Evolutionary conservation across 2,329 filamentous ascomycete genomes (phyloP), one percentile per base, ranked within the genome.

Genomic region (Magnaporthiopsis poae): DNA sequence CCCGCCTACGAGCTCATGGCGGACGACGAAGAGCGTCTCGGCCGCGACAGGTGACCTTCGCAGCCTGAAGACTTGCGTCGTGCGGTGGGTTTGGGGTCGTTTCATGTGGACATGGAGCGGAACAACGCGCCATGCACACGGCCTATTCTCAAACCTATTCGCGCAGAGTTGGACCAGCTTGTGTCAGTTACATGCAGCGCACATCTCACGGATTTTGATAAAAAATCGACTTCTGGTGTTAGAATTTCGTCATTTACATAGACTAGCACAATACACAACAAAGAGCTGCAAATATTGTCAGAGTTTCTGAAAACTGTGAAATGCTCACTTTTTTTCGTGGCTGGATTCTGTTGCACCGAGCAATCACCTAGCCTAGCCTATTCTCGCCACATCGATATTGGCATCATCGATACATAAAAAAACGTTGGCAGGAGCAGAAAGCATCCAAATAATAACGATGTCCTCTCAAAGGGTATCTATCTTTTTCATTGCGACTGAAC

Each of bases 1-100:
- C 91, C 91, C 0, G 91, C 91, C 0, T 93, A 92, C 74, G 89
- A 91, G 74, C 77, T 95, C 71, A 81, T 84, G 65, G 85, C 88
- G 68, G 92, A 96, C 75, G 81, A 88, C 59, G 90, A 91, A 73
- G 92, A 96, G 79, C 84, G 92, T 66, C 77, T 95, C 66, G 92
- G 92, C 0, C 84, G 92, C 68, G 87, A 90, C 76, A 46, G 64
- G 59, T 65, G 60, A 60, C 11, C 39, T 46, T 46, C 3, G 5
- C 2, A 3, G 15, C 39, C 39, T 7, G 39, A 2, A 15, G 13
- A 46, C 15, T 13, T 39, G 36, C 3, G 9, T 39, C 36, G 36
- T 39, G 39, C 39, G 5, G 3, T 18, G 15, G 3, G 15, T 12
- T 46, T 46, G 39, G 1, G 13, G 3, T 18, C 8, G 21, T 56